Evolutionary conservation across 306 rosid species (phyloP).

Genomic region (Myrica gale): DNA sequence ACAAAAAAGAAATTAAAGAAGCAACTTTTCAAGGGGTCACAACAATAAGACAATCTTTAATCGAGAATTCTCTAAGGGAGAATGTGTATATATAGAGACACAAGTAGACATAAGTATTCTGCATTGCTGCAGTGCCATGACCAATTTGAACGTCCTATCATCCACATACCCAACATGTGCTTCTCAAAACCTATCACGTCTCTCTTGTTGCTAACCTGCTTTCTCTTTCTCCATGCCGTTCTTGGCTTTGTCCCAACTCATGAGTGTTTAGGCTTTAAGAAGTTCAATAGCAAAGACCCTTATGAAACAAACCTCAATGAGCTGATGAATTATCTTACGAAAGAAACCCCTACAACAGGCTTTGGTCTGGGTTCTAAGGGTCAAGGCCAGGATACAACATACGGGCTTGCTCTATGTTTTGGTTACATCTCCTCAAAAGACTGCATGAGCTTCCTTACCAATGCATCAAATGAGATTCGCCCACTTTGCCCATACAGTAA

Average conservation of each 20-base stretch:
- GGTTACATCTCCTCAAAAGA: background rate
- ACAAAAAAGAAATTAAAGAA: too few species aligned
- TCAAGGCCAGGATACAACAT: background rate
- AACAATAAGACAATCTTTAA: too few species aligned
- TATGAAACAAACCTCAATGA: background rate
- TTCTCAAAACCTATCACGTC: background rate
- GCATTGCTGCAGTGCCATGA: too few species aligned
- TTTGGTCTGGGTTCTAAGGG: constrained; percentile 1
- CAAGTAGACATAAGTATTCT: too few species aligned
- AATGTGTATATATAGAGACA: too few species aligned
- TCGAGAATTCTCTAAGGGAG: too few species aligned
- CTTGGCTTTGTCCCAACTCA: background rate
- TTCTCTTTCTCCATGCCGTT: background rate
- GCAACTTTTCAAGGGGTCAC: too few species aligned
- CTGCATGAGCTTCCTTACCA: background rate
- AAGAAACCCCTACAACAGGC: background rate
- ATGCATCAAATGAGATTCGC: background rate
- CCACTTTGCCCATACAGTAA: background rate
- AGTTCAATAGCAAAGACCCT: background rate
- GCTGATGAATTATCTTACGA: background rate
- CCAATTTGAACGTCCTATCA: background rate
- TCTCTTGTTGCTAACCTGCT: background rate
- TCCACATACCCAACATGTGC: background rate
- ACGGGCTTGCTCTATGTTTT: background rate
- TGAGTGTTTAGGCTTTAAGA: background rate